These are phyloP conservation scores for Canavalia gladiata DNA, from an alignment of 306 rosid genomes.

Conservation along the genomic window DNA sequence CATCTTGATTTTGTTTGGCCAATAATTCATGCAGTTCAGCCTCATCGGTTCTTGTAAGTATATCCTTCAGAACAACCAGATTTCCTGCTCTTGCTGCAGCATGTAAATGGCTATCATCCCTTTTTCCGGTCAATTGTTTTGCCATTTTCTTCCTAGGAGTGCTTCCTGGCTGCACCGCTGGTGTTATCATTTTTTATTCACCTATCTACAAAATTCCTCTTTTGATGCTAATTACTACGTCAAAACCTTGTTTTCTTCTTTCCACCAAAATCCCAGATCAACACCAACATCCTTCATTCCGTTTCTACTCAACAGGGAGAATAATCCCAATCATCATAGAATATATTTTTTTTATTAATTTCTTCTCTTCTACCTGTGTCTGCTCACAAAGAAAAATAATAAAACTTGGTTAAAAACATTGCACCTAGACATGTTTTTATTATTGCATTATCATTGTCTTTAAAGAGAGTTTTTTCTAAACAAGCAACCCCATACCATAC, in stretches of 20 bases:
- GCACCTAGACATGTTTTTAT: conserved; percentile 1
- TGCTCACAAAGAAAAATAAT: conserved; percentile 20
- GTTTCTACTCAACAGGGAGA: conserved; percentile 27
- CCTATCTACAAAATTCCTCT: background rate
- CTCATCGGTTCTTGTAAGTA: conserved; percentile 57
- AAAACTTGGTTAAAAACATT: conserved; percentile 47
- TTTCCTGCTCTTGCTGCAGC: conserved; percentile 84
- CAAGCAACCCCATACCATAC: conserved; percentile 15
- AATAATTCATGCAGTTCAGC: conserved; percentile 60
- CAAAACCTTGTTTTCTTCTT: conserved; percentile 51
- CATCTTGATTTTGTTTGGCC: conserved; percentile 83
- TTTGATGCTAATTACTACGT: conserved; percentile 39
- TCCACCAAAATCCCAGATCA: conserved; percentile 63
- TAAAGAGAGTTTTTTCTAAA: conserved; percentile 9
- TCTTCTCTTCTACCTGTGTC: conserved; percentile 47
- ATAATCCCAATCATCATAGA: conserved; percentile 48
- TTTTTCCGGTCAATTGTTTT: conserved; percentile 90
- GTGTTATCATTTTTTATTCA: conserved; percentile 57
- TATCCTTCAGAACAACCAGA: conserved; percentile 54
- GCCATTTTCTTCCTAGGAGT: conserved; percentile 79
- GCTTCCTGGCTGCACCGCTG: conserved; percentile 49
- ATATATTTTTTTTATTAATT: conserved; percentile 36
- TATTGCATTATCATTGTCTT: conserved; percentile 24
- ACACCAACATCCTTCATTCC: conserved; percentile 52
- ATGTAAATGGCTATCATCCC: conserved; percentile 85